phyloP scores from a whole-genome alignment of 352 stramenopile species.

The Pythium aquatile region DNA sequence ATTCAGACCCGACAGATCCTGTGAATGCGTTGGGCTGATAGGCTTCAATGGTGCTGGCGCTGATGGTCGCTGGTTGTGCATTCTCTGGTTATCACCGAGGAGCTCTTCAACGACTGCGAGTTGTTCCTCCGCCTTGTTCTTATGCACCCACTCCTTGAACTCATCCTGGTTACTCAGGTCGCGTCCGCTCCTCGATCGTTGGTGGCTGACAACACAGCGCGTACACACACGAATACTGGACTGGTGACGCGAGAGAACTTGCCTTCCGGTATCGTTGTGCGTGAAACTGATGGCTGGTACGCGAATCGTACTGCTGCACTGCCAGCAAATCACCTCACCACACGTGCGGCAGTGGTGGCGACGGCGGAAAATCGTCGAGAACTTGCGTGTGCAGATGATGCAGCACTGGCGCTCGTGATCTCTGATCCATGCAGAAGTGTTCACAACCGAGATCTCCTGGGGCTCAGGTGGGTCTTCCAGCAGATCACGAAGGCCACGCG shows the following conservation, averaged over 20 bases:
- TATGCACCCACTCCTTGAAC: slow-evolving; percentile 79
- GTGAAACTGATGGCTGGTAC: slow-evolving; percentile 85
- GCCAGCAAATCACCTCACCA: slow-evolving; percentile 87
- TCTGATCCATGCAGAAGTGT: slow-evolving; percentile 81
- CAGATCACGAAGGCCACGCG: slow-evolving; percentile 70
- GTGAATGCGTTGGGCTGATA: slow-evolving; percentile 58
- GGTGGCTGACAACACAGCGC: slow-evolving; percentile 76
- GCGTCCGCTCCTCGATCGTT: slow-evolving; percentile 68
- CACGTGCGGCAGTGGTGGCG: slow-evolving; percentile 88
- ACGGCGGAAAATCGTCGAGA: slow-evolving; percentile 81
- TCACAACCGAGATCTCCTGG: slow-evolving; percentile 79
- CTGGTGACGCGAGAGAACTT: slow-evolving; percentile 75
- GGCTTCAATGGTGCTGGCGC: background rate
- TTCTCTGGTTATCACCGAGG: slow-evolving; percentile 25
- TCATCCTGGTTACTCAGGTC: slow-evolving; percentile 79
- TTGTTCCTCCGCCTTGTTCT: slow-evolving; percentile 48
- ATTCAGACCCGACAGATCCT: slow-evolving; percentile 54
- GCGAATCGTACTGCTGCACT: slow-evolving; percentile 82
- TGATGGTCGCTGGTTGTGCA: slow-evolving; percentile 2
- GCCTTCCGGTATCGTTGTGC: slow-evolving; percentile 77
- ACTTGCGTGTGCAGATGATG: slow-evolving; percentile 76
- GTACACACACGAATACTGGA: slow-evolving; percentile 83
- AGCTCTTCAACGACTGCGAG: slow-evolving; percentile 23
- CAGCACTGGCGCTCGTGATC: slow-evolving; percentile 84
- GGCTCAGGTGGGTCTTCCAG: slow-evolving; percentile 76